Percentiles rank a stretch among this genome's conserved stretches.
Evolutionary conservation across 306 rosid species (phyloP).

Genomic region (Prunus dulcis): DNA sequence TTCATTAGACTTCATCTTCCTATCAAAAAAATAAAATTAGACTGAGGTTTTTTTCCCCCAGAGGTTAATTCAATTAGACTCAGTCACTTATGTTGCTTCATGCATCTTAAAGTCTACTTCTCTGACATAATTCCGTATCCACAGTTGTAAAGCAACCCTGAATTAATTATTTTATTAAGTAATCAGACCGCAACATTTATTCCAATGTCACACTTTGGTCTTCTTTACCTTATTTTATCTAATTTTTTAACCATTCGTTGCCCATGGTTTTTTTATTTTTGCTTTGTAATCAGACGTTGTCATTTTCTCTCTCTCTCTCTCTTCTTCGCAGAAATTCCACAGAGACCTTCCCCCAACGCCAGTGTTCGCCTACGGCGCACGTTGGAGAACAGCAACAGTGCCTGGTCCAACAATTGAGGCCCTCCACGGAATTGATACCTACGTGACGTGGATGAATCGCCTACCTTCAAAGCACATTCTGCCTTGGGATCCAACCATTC

Average conservation of each 20-base stretch:
- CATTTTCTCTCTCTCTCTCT: too few species aligned
- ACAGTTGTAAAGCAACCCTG: not conserved
- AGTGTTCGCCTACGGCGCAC: slow-evolving; percentile 63
- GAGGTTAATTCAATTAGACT: too few species aligned
- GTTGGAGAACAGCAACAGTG: slow-evolving; percentile 41
- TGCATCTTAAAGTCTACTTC: too few species aligned
- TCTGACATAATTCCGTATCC: not conserved
- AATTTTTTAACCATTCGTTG: not conserved
- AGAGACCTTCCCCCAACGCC: slow-evolving; percentile 62
- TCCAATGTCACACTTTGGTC: not conserved
- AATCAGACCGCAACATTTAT: not conserved
- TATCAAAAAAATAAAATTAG: too few species aligned
- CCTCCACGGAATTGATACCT: slow-evolving; percentile 38
- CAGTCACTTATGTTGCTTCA: too few species aligned
- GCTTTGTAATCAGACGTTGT: not conserved
- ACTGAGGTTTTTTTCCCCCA: too few species aligned
- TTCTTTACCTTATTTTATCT: too few species aligned
- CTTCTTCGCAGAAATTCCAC: slow-evolving; percentile 64
- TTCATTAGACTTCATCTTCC: too few species aligned
- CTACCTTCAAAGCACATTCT: slow-evolving; percentile 75
- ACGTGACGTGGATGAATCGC: slow-evolving; percentile 67
- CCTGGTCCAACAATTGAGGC: slow-evolving; percentile 90
- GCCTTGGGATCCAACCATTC: slow-evolving; percentile 79
- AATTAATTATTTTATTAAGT: not conserved
- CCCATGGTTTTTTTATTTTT: not conserved